phyloP scores from a whole-genome alignment of 306 rosid species.

The Prunus davidiana region DNA sequence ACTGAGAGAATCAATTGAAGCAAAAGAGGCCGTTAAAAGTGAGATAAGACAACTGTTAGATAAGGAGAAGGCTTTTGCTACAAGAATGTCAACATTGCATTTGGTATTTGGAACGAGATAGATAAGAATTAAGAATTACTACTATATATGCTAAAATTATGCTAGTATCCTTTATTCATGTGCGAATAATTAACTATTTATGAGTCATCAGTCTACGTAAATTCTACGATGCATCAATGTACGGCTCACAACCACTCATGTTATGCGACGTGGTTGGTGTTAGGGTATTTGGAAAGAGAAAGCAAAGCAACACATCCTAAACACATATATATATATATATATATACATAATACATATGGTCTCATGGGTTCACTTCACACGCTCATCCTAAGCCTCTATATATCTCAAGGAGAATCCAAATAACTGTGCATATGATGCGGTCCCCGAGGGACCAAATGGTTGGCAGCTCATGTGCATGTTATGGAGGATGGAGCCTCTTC shows the following conservation, averaged over 20 bases:
- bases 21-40: not conserved
- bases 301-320: not conserved
- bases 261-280: not conserved
- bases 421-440: constrained; percentile 13
- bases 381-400: not conserved
- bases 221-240: not conserved
- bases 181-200: too few relatives aligned
- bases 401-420: constrained; percentile 2
- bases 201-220: too few relatives aligned
- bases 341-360: not conserved
- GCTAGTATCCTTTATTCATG: not conserved
- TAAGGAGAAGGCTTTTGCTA: not conserved
- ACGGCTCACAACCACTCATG: not conserved
- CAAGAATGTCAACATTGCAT: not conserved
- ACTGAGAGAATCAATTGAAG: not conserved
- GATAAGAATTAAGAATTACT: not conserved
- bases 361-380: constrained; percentile 7
- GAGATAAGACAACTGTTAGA: not conserved
- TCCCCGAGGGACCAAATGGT: constrained; percentile 11
- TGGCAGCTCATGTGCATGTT: constrained; percentile 18
- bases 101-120: not conserved
- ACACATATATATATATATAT: too few relatives aligned
- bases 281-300: not conserved
- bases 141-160: too few relatives aligned
- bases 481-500: constrained; percentile 14